Evolutionary conservation across 2,329 filamentous ascomycete species (phyloP), one percentile per base, ranked within the genome.

Genomic region (Pleurostoma richardsiae): DNA sequence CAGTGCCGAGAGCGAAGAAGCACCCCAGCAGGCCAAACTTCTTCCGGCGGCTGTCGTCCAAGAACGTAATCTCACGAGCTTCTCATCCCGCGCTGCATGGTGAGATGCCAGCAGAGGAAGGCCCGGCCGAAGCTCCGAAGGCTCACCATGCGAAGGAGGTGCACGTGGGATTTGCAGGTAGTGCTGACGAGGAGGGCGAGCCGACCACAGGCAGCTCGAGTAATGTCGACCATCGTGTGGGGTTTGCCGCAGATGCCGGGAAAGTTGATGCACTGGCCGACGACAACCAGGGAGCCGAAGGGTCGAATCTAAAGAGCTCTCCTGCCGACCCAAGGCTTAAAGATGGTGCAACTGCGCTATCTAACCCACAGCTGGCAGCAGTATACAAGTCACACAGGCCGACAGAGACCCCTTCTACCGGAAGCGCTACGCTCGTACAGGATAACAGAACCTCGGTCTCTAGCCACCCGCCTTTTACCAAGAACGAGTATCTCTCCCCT

Each of bases 21-120:
- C 55, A 36, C 19, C 30, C 64, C 33, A 61, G 62, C 5, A 70
- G 64, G 48, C 61, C 48, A 4, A 47, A 42, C n/a, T 65, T 80
- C 44, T 69, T 79, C 47, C 71, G 68, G 27, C 66, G 75, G 5
- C 59, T 70, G 26, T 79, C 77, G 1, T 77, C 73, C 2, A 67
- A 63, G 33, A 63, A 62, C 39, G 39, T 49, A 30, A n/a, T 36
- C 33, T n/a, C 33, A n/a, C 33, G 33, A 36, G 33, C 33, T 8
- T n/a, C 33, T 8, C 8, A 8, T 8, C 33, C 33, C 8, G 8
- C 33, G 8, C 19, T 19, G 19, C 19, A 19, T 19, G 19, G 19
- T 19, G 19, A 19, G 19, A 19, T 19, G 19, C 33, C 33, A 8
- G 33, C 33, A 8, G 8, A 8, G 8, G 33, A 36, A n/a, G n/a